Evolutionary conservation across 129 eudicot species (phyloP).

Genomic region (Logfia minima): DNA sequence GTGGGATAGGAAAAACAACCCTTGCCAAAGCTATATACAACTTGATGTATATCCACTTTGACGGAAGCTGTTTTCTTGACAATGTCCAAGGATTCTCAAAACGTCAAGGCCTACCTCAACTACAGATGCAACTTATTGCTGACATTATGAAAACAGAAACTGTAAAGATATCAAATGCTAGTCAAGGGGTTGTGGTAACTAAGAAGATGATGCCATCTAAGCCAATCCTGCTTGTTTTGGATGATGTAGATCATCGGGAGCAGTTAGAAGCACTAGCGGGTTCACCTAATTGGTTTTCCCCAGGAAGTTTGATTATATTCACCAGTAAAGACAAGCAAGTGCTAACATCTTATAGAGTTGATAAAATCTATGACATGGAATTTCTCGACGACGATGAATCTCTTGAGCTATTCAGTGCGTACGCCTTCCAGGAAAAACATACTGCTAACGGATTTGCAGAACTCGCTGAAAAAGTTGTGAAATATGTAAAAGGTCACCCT

Average conservation of each 20-base stretch:
- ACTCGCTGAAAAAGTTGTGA: not conserved
- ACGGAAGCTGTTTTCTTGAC: conserved; percentile 8
- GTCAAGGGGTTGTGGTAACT: not conserved
- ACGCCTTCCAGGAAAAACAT: conserved; percentile 4
- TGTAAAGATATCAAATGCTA: not conserved
- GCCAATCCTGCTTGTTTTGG: not conserved
- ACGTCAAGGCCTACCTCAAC: not conserved
- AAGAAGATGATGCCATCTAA: not conserved
- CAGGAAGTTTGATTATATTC: conserved; percentile 18
- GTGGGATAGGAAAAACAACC: conserved; percentile 31
- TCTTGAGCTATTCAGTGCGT: conserved; percentile 10
- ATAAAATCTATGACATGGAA: conserved; percentile 8
- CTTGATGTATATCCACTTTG: conserved; percentile 4
- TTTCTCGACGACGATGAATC: not conserved
- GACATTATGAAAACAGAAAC: not conserved
- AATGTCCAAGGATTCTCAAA: conserved; percentile 15
- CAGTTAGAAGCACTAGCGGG: conserved; percentile 17
- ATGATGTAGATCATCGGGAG: conserved; percentile 5
- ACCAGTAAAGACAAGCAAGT: conserved; percentile 19
- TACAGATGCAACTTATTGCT: not conserved
- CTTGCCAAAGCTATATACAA: conserved; percentile 24
- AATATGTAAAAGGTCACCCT: conserved; percentile 20
- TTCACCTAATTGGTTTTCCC: conserved; percentile 15
- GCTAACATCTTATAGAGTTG: conserved; percentile 5
- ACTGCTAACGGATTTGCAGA: not conserved